Evolutionary conservation across 352 stramenopile genomes (phyloP).

Genomic region (Pythium plurisporium): DNA sequence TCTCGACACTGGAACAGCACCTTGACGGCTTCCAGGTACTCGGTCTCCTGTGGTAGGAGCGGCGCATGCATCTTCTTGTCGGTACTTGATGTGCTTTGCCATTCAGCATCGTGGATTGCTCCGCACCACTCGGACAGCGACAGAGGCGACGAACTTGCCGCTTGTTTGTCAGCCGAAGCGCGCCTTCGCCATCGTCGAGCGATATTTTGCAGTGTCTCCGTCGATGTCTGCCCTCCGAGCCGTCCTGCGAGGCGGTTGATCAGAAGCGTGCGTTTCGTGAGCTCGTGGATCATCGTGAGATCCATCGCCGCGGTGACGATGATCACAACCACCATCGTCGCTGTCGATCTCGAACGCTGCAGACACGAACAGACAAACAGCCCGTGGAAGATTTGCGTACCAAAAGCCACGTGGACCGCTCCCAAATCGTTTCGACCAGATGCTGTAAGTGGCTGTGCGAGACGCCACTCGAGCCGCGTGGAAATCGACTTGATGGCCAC

Average conservation of each 20-base stretch:
- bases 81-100: too few species aligned
- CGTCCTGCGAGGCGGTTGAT: too few species aligned
- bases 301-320: neutral
- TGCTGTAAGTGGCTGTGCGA: neutral
- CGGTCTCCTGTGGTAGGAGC: neutral
- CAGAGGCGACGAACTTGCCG: too few species aligned
- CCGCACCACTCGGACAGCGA: too few species aligned
- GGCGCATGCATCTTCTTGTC: too few species aligned
- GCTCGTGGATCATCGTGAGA: neutral
- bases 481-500: neutral
- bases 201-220: neutral
- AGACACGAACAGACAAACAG: constrained; percentile 7
- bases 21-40: neutral
- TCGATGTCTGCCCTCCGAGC: neutral
- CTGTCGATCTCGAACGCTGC: constrained; percentile 1
- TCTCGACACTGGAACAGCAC: constrained; percentile 1
- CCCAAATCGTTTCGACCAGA: neutral
- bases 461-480: neutral
- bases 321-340: neutral
- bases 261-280: neutral
- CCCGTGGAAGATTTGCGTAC: constrained; percentile 10
- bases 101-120: too few species aligned
- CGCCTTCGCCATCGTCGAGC: too few species aligned
- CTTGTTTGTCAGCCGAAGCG: too few species aligned
- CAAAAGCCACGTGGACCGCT: neutral